Conservation (phyloP, 2,329 filamentous ascomycete genomes). For the Phaeosphaeriaceae sp. region DNA sequence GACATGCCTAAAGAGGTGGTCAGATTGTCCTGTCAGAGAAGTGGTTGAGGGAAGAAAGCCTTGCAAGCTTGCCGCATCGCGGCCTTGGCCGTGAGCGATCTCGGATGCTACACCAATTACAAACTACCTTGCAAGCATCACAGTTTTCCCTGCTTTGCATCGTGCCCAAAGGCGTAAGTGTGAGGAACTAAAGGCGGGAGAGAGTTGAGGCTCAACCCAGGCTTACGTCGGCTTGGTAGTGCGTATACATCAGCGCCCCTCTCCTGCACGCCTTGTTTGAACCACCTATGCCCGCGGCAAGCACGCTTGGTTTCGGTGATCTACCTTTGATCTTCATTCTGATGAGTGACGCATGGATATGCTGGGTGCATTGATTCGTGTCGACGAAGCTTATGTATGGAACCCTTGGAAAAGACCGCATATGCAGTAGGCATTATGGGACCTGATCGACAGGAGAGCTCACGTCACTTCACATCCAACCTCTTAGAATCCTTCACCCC, state of each 20-base stretch:
- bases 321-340: background rate
- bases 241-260: background rate
- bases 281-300: background rate
- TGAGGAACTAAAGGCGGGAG: background rate
- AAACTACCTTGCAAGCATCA: background rate
- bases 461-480: too few relatives aligned
- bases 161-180: background rate
- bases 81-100: background rate
- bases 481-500: too few relatives aligned
- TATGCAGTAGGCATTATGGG: too few relatives aligned
- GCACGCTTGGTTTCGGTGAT: background rate
- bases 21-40: background rate
- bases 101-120: background rate
- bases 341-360: background rate
- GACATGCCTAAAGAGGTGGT: background rate
- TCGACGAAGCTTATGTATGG: too few relatives aligned
- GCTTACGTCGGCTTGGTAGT: background rate
- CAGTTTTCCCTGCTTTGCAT: background rate
- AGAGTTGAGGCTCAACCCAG: background rate
- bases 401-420: too few relatives aligned
- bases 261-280: background rate
- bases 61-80: background rate
- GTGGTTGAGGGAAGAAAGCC: background rate
- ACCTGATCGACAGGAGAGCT: too few relatives aligned
- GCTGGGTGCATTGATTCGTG: background rate